phyloP scores from a whole-genome alignment of 2,329 filamentous ascomycete genomes.

The Proliferodiscus dingleyae region DNA sequence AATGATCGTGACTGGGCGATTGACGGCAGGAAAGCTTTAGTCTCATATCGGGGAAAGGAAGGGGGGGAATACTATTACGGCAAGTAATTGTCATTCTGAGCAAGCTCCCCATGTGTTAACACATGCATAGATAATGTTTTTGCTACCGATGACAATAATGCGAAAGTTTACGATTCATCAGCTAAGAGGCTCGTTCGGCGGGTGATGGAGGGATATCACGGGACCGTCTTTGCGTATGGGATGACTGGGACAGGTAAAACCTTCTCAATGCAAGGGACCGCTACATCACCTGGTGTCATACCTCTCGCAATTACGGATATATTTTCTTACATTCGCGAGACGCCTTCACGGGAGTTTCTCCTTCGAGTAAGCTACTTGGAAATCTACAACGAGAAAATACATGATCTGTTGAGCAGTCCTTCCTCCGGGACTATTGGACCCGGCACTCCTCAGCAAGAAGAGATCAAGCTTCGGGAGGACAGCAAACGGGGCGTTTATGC shows the following conservation, averaged over 20 bases:
- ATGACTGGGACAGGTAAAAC: conserved; percentile 99
- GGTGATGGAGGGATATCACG: conserved; percentile 99
- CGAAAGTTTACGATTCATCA: conserved; percentile 87
- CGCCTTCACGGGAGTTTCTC: conserved; percentile 87
- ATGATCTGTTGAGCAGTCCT: conserved; percentile 81
- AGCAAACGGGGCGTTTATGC: conserved; percentile 96
- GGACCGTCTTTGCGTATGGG: conserved; percentile 96
- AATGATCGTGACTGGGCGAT: conserved; percentile 86
- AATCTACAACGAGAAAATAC: conserved; percentile 98
- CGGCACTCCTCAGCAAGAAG: conserved; percentile 63
- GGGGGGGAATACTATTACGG: conserved; percentile 91
- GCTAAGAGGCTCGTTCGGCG: conserved; percentile 91
- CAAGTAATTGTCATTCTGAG: conserved; percentile 38
- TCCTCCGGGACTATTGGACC: conserved; percentile 48
- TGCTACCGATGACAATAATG: conserved; percentile 87
- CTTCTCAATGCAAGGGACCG: conserved; percentile 98
- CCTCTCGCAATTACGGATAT: conserved; percentile 97
- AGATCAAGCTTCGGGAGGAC: conserved; percentile 96
- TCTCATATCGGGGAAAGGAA: conserved; percentile 82
- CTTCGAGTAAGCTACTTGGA: conserved; percentile 96
- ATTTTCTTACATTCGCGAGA: conserved; percentile 97
- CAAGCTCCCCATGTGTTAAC: conserved; percentile 11
- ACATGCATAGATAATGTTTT: conserved; percentile 82
- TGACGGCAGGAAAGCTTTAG: conserved; percentile 74
- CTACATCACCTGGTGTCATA: conserved; percentile 91